Evolutionary conservation across 83 land plant genomes (phyloP).

Genomic region (Diphasiastrum complanatum): DNA sequence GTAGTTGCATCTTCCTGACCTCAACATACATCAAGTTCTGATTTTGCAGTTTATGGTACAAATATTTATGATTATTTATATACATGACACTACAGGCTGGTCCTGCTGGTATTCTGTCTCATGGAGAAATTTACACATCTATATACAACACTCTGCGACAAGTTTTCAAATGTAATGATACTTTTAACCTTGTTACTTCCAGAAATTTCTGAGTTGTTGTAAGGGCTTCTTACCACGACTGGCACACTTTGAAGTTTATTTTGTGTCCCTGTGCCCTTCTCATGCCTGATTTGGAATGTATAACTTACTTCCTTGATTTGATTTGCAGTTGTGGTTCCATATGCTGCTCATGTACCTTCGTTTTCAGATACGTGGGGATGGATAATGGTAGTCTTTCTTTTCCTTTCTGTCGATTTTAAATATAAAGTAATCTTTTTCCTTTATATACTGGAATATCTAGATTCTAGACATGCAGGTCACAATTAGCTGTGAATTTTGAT

Average conservation of each 20-base stretch:
- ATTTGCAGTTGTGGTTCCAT: slow-evolving; percentile 67
- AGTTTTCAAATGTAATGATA: slow-evolving; percentile 67
- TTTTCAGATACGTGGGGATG: slow-evolving; percentile 96
- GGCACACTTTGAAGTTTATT: not conserved
- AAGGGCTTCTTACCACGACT: not conserved
- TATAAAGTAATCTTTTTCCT: too few relatives aligned
- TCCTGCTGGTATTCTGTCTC: slow-evolving; percentile 81
- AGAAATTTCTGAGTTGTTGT: not conserved
- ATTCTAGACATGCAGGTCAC: too few relatives aligned
- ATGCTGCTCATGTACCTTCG: slow-evolving; percentile 85
- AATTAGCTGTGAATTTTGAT: too few relatives aligned
- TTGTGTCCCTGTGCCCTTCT: not conserved
- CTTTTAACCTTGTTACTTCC: too few relatives aligned
- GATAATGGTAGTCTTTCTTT: slow-evolving; percentile 91
- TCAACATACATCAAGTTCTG: too few relatives aligned
- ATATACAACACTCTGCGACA: slow-evolving; percentile 84
- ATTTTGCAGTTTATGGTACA: not conserved
- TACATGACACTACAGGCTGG: slow-evolving; percentile 79
- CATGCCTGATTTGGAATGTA: not conserved
- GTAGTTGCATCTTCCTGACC: too few relatives aligned
- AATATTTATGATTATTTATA: not conserved
- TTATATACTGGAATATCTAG: too few relatives aligned
- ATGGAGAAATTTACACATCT: slow-evolving; percentile 74
- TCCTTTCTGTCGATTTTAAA: too few relatives aligned
- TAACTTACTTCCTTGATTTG: not conserved